Evolutionary conservation across 805 yeast species (phyloP).

Genomic region (Maudiozyma pseudohumilis): DNA sequence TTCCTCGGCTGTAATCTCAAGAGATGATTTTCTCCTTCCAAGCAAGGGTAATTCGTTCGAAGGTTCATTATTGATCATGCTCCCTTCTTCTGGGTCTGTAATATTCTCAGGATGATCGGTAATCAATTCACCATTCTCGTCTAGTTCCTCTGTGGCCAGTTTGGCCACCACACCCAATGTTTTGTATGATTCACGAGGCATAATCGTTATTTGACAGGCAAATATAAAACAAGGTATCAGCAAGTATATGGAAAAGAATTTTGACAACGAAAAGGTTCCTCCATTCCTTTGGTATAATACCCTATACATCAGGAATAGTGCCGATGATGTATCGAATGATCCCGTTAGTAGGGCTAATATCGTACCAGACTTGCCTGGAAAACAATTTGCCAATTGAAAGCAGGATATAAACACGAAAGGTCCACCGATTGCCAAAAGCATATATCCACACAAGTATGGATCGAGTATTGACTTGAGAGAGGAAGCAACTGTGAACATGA

Average conservation of each 20-base stretch:
- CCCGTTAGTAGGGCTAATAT: conserved; percentile 79
- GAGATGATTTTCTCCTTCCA: conserved; percentile 41
- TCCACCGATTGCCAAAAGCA: conserved; percentile 76
- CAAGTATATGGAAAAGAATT: conserved; percentile 59
- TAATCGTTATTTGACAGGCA: conserved; percentile 60
- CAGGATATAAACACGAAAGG: conserved; percentile 88
- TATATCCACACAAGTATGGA: conserved; percentile 65
- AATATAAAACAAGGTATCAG: conserved; percentile 72
- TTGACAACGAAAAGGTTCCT: conserved; percentile 31
- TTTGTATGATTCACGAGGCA: conserved; percentile 74
- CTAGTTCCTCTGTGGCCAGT: conserved; percentile 62
- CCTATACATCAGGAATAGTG: conserved; percentile 68
- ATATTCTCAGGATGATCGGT: conserved; percentile 14
- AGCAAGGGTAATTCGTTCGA: background rate
- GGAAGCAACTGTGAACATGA: conserved; percentile 15
- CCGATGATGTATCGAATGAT: conserved; percentile 91
- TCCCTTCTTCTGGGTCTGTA: background rate
- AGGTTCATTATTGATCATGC: background rate
- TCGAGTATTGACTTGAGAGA: conserved; percentile 33
- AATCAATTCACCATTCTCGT: conserved; percentile 50
- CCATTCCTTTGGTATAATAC: conserved; percentile 41
- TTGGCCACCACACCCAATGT: conserved; percentile 60
- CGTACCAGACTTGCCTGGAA: conserved; percentile 74
- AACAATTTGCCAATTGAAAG: conserved; percentile 81
- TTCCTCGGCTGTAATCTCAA: conserved; percentile 56